Conservation (phyloP, 495 filamentous ascomycete species). For the Podospora fimiseda region DNA sequence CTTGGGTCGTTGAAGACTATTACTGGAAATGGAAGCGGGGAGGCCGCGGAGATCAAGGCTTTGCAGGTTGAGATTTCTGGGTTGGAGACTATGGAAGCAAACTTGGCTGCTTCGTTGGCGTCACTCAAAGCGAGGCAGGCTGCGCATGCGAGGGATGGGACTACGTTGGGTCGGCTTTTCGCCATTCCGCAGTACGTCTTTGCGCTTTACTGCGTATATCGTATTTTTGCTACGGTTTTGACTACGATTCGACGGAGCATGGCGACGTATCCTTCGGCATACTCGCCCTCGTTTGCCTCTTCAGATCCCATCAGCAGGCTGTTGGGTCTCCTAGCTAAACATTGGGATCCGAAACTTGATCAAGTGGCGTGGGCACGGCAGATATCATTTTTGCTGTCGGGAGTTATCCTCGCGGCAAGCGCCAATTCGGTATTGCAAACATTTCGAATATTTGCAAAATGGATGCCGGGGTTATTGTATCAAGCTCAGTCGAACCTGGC, state of each 20-base stretch:
- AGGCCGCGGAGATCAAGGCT: slow-evolving; percentile 56
- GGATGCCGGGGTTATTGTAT: slow-evolving; percentile 57
- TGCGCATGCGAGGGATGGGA: slow-evolving; percentile 56
- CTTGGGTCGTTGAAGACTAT: slow-evolving; percentile 49
- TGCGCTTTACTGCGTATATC: slow-evolving; percentile 69
- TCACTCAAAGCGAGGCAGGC: slow-evolving; percentile 51
- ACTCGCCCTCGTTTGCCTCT: slow-evolving; percentile 45
- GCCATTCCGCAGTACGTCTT: slow-evolving; percentile 57
- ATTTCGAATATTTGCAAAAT: slow-evolving; percentile 64
- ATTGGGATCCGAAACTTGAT: slow-evolving; percentile 67
- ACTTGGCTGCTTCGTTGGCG: slow-evolving; percentile 54
- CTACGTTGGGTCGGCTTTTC: slow-evolving; percentile 53
- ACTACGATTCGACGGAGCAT: slow-evolving; percentile 49
- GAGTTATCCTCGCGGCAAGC: slow-evolving; percentile 68
- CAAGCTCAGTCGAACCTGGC: slow-evolving; percentile 62
- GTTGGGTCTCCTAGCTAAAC: slow-evolving; percentile 62
- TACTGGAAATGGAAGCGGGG: slow-evolving; percentile 47
- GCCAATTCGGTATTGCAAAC: slow-evolving; percentile 72
- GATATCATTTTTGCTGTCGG: slow-evolving; percentile 71
- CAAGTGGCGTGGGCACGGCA: slow-evolving; percentile 65
- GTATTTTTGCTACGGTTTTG: slow-evolving; percentile 59
- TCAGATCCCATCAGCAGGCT: slow-evolving; percentile 74
- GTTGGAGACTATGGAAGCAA: slow-evolving; percentile 65
- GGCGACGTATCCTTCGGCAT: slow-evolving; percentile 37
- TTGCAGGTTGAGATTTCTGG: slow-evolving; percentile 72